Percentiles rank a stretch among this genome's conserved stretches.
phyloP scores from a whole-genome alignment of 2,329 filamentous ascomycete species.

The Stemphylium beticola region DNA sequence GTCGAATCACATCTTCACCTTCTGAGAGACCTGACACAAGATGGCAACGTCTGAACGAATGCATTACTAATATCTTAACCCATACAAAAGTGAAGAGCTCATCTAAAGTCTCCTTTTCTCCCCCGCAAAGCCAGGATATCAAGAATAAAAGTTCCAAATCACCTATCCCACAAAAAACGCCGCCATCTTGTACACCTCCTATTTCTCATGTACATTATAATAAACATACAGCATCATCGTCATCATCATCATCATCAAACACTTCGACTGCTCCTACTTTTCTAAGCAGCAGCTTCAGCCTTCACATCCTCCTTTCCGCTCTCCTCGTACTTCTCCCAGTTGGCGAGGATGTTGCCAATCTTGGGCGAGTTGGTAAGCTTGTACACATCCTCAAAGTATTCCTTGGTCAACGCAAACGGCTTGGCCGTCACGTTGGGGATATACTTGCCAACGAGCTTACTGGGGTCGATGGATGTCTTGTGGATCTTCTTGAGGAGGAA shows the following conservation, averaged over 20 bases:
- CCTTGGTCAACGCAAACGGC: constrained; percentile 94
- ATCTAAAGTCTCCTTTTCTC: not conserved
- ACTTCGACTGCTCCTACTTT: not conserved
- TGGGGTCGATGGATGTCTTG: constrained; percentile 97
- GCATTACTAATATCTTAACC: constrained; percentile 1
- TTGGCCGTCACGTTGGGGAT: constrained; percentile 98
- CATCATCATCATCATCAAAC: not conserved
- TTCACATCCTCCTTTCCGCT: constrained; percentile 40
- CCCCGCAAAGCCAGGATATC: constrained; percentile 6
- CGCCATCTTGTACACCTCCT: not conserved
- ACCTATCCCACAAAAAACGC: constrained; percentile 4
- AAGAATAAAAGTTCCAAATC: not conserved
- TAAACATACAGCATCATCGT: not conserved
- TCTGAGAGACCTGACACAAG: not conserved
- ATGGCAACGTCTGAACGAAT: not conserved
- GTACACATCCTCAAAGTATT: constrained; percentile 99
- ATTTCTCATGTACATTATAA: not conserved
- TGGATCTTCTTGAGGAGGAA: constrained; percentile 99
- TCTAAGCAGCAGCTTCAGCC: constrained; percentile 28
- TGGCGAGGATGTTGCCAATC: constrained; percentile 81
- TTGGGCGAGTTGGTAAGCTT: constrained; percentile 81
- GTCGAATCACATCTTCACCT: not conserved
- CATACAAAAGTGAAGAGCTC: not conserved
- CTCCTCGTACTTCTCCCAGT: constrained; percentile 65
- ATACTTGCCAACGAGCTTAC: constrained; percentile 97